These are phyloP conservation scores for Saccharomycopsis sp. DNA, from an alignment of 805 yeast genomes.

Conservation along the genomic window DNA sequence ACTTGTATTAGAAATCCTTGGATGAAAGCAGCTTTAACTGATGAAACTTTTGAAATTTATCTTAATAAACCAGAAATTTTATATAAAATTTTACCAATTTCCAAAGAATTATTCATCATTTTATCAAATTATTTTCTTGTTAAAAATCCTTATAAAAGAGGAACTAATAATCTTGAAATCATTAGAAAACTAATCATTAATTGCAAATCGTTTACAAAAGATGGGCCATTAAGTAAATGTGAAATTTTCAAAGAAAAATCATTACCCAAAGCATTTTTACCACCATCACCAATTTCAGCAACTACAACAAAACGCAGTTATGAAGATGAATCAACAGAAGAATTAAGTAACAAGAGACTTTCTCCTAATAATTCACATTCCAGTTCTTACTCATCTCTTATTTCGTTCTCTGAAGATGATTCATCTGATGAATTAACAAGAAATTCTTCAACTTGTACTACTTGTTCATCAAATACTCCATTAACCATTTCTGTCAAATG, in stretches of 20 bases:
- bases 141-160: conserved; percentile 15
- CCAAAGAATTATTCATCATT: conserved; percentile 46
- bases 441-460: background rate
- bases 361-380: background rate
- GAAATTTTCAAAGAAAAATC: background rate
- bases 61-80: conserved; percentile 45
- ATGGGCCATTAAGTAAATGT: conserved; percentile 9
- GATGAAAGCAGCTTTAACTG: conserved; percentile 65
- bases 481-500: background rate
- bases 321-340: background rate
- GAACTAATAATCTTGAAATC: conserved; percentile 6
- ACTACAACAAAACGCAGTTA: background rate
- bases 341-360: background rate
- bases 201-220: conserved; percentile 16
- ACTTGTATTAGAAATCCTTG: conserved; percentile 84
- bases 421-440: background rate
- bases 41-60: conserved; percentile 56
- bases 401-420: background rate
- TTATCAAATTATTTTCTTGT: conserved; percentile 25
- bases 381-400: background rate
- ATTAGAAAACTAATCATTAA: conserved; percentile 10
- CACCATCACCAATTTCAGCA: background rate
- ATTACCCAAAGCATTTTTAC: background rate
- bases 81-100: conserved; percentile 61
- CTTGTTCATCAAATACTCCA: background rate